Evolutionary conservation across 2,329 filamentous ascomycete genomes (phyloP), one percentile per base, ranked within the genome.

Genomic region (Paraconiothyrium brasiliense): DNA sequence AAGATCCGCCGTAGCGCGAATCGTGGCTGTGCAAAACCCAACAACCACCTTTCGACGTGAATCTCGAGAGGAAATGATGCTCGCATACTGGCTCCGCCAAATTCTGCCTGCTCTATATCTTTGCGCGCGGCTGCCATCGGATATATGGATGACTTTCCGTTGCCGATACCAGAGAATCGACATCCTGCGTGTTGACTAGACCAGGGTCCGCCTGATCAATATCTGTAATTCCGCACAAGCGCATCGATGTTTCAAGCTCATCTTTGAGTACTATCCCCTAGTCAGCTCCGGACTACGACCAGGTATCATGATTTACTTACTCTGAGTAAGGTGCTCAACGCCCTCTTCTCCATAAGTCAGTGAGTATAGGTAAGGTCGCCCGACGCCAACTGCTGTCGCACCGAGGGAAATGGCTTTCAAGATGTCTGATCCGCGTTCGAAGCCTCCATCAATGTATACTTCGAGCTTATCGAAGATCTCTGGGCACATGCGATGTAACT

Each of bases 381-480:
- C 89, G 10, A 92, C 78, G 0, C 88, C 88, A 0, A 81, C 89
- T 0, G 86, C 88, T 57, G 80, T 88, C 0, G 88, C 89, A 0
- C 89, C 89, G 0, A 91, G 77, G 56, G 87, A 89, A 11, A 91
- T 70, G 0, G 87, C 88, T 73, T 91, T 91, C 67, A 92, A 82
- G 3, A 91, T 85, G 69, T 92, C 89, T 0, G 87, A 86, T 0
- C 89, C 89, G 20, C 88, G 79, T n/a, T 84, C 82, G 34, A 92
- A 83, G 0, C 89, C 89, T 0, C 89, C 87, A 64, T 92, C 89
- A 4, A 91, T 79, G 56, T 85, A 87, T 0, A 91, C 84, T 68
- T 90, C 86, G 72, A 90, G 80, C 56, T 77, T 76, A 30, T 84
- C 82, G 55, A 91, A 87, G 0, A 91, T 81, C 58, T 86, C 81